phyloP scores from a whole-genome alignment of 345 rosid species.

The Brassica incana region DNA sequence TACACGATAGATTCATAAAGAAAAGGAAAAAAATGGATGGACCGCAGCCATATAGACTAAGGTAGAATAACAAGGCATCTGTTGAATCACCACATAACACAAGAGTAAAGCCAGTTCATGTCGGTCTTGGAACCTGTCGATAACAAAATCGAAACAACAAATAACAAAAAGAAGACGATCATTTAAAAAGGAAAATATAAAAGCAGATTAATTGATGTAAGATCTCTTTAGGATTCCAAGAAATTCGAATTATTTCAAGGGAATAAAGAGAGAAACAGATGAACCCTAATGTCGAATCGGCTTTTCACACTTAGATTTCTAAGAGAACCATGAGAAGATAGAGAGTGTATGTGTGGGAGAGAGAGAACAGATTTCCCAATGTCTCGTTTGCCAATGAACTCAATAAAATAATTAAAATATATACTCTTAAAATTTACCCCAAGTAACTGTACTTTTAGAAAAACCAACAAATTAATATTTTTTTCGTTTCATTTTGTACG shows the following conservation, averaged over 20 bases:
- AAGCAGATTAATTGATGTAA: constrained; percentile 18
- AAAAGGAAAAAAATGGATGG: constrained; percentile 11
- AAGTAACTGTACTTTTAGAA: background rate
- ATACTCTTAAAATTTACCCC: background rate
- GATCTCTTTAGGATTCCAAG: constrained; percentile 33
- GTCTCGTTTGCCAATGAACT: constrained; percentile 18
- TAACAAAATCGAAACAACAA: constrained; percentile 25
- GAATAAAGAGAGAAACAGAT: constrained; percentile 24
- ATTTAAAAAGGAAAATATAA: constrained; percentile 14
- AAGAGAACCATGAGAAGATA: background rate
- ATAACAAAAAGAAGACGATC: background rate
- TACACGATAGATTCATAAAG: constrained; percentile 20
- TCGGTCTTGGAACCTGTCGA: constrained; percentile 74
- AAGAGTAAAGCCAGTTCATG: constrained; percentile 48
- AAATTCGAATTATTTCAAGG: constrained; percentile 3
- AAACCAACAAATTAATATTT: background rate
- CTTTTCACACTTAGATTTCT: background rate
- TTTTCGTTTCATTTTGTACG: no score
- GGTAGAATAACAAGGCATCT: constrained; percentile 35
- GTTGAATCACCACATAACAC: constrained; percentile 35
- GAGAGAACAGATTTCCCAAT: background rate
- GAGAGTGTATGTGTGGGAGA: background rate
- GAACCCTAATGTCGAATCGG: constrained; percentile 37
- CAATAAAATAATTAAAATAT: constrained; percentile 5
- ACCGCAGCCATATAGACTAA: constrained; percentile 26